phyloP scores from a whole-genome alignment of 108 stramenopile species.

The Nitzschia sp. region DNA sequence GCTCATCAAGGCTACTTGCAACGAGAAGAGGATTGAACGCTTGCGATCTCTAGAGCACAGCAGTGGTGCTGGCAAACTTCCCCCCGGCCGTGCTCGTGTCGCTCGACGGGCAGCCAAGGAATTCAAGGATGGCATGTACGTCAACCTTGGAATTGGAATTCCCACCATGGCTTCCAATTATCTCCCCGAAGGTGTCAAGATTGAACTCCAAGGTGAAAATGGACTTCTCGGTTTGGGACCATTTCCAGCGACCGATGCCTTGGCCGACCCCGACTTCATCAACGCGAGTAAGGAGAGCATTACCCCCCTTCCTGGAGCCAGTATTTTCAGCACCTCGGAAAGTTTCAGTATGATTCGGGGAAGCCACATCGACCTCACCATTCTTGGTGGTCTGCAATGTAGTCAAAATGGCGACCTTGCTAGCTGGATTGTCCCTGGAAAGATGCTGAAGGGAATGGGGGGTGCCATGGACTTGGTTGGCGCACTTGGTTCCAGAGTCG shows the following conservation, averaged over 20 bases:
- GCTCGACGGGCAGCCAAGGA: slow-evolving; percentile 86
- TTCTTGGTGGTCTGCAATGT: slow-evolving; percentile 90
- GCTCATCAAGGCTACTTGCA: slow-evolving; percentile 67
- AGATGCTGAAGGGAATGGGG: slow-evolving; percentile 91
- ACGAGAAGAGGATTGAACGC: slow-evolving; percentile 90
- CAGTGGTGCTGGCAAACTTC: slow-evolving; percentile 37
- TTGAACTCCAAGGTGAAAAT: slow-evolving; percentile 92
- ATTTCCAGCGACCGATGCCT: slow-evolving; percentile 63
- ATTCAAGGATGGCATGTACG: slow-evolving; percentile 92
- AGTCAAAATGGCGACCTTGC: slow-evolving; percentile 86
- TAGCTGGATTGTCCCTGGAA: slow-evolving; percentile 94
- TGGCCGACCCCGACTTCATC: slow-evolving; percentile 84
- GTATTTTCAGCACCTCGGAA: slow-evolving; percentile 73
- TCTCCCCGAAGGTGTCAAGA: slow-evolving; percentile 81
- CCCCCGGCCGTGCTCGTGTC: slow-evolving; percentile 74
- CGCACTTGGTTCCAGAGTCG: slow-evolving; percentile 74
- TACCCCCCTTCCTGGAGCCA: slow-evolving; percentile 72
- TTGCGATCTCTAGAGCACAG: slow-evolving; percentile 45
- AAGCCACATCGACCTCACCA: slow-evolving; percentile 88
- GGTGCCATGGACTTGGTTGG: slow-evolving; percentile 94
- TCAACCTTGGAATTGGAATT: slow-evolving; percentile 92
- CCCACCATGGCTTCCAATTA: slow-evolving; percentile 86
- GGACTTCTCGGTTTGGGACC: slow-evolving; percentile 90
- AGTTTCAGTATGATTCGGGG: slow-evolving; percentile 94
- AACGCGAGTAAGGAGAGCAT: slow-evolving; percentile 95